These are phyloP conservation scores for Azolla pinnata DNA, from an alignment of 75 land plant genomes.

Conservation along the genomic window DNA sequence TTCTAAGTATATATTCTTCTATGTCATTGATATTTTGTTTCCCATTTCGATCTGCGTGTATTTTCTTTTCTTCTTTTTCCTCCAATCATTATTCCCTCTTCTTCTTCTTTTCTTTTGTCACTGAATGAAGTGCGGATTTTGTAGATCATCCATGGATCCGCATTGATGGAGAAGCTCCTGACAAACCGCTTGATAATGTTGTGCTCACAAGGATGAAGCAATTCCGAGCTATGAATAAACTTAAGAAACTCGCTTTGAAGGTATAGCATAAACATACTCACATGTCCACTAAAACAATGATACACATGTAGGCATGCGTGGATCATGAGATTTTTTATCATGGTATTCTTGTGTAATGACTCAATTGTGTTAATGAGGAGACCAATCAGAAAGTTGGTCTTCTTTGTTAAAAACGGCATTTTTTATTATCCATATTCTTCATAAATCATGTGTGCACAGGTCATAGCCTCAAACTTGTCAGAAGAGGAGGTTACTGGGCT, in stretches of 20 bases:
- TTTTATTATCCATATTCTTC: neutral
- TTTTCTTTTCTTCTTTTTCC: neutral
- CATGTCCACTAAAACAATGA: neutral
- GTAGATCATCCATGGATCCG: conserved; percentile 88
- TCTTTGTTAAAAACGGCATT: neutral
- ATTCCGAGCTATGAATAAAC: conserved; percentile 93
- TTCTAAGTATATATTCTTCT: conserved; percentile 75
- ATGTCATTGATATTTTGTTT: conserved; percentile 1
- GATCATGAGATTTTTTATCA: too few species aligned
- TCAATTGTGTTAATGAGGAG: neutral
- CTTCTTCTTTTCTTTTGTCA: too few species aligned
- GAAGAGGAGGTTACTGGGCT: conserved; percentile 90
- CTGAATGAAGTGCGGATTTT: too few species aligned
- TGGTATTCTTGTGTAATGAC: neutral
- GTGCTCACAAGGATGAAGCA: conserved; percentile 89
- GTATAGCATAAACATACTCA: conserved; percentile 12
- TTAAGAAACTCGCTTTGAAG: conserved; percentile 89
- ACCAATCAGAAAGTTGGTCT: neutral
- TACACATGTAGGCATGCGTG: too few species aligned
- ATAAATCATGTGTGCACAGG: conserved; percentile 34
- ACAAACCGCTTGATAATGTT: conserved; percentile 80
- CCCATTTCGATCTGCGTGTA: neutral
- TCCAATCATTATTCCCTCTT: too few species aligned
- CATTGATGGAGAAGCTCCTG: conserved; percentile 83
- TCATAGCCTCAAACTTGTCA: conserved; percentile 69